Evolutionary conservation across 208 protist species (phyloP).

Genomic region (Acanthamoeba triangularis): DNA sequence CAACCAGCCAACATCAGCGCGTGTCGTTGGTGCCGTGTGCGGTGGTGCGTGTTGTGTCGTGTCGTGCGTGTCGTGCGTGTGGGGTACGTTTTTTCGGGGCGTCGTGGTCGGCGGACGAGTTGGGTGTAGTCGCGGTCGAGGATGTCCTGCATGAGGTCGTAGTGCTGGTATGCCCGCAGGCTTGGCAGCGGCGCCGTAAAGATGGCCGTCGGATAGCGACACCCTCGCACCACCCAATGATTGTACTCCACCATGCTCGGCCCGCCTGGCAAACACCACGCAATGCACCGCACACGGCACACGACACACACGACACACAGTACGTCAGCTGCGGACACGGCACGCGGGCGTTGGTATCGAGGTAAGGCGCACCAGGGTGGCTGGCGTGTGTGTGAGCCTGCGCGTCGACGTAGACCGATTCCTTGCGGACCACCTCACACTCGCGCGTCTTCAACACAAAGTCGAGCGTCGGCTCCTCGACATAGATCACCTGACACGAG

Average conservation of each 20-base stretch:
- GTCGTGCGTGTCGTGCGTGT: neutral
- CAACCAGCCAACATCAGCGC: too few relatives aligned
- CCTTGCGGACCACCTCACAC: neutral
- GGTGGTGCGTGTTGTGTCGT: neutral
- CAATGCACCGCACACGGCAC: neutral
- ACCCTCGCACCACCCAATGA: neutral
- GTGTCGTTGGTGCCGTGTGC: neutral
- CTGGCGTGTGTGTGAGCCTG: neutral
- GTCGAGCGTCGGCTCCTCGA: constrained; percentile 1
- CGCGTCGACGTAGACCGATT: neutral
- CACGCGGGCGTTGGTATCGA: too few relatives aligned
- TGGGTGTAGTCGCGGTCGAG: constrained; percentile 42
- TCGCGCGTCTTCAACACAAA: constrained; percentile 21
- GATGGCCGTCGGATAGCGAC: constrained; percentile 37
- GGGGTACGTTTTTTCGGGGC: constrained; percentile 34
- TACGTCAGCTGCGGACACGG: too few relatives aligned
- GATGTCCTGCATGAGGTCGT: constrained; percentile 44
- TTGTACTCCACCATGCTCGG: constrained; percentile 9
- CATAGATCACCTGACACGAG: constrained; percentile 37
- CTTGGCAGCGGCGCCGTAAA: neutral
- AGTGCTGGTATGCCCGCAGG: constrained; percentile 31
- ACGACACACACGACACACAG: too few relatives aligned
- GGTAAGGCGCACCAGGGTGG: neutral
- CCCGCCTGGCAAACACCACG: neutral
- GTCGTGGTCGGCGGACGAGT: neutral